These are phyloP conservation scores for Penicillium nordicum DNA, from an alignment of 2,329 filamentous ascomycete species.

Conservation along the genomic window DNA sequence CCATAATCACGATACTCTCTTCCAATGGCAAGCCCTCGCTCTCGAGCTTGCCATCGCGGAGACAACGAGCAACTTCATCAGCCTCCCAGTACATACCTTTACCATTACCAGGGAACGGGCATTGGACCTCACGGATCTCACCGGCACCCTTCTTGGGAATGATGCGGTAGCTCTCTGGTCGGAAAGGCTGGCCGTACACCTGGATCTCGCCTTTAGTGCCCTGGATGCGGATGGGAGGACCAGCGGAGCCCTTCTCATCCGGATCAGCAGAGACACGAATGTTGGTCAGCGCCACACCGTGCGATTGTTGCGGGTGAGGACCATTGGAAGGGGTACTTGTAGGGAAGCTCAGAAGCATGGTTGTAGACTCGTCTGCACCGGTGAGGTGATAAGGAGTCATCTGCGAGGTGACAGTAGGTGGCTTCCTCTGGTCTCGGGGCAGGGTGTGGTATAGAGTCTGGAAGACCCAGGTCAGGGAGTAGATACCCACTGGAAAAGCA, in stretches of 20 bases:
- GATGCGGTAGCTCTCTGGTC: constrained; percentile 63
- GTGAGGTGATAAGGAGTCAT: constrained; percentile 69
- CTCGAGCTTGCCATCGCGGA: constrained; percentile 74
- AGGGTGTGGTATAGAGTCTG: constrained; percentile 83
- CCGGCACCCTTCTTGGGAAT: constrained; percentile 53
- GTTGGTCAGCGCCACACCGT: constrained; percentile 68
- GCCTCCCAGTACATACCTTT: constrained; percentile 90
- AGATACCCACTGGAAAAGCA: constrained; percentile 63
- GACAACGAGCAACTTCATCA: constrained; percentile 70
- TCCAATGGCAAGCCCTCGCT: constrained; percentile 66
- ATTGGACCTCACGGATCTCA: constrained; percentile 43
- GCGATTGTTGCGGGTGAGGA: constrained; percentile 49
- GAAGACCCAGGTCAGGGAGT: constrained; percentile 86
- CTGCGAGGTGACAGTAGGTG: constrained; percentile 62
- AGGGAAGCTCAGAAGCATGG: constrained; percentile 73
- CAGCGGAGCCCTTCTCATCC: constrained; percentile 57
- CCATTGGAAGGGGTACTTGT: constrained; percentile 46
- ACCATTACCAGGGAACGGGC: constrained; percentile 55
- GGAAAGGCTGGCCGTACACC: constrained; percentile 68
- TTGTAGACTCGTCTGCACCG: constrained; percentile 74
- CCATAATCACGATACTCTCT: constrained; percentile 84
- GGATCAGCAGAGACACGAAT: constrained; percentile 62
- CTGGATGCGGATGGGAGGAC: constrained; percentile 73
- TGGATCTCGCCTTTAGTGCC: constrained; percentile 79
- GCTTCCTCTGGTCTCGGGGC: constrained; percentile 58